These are phyloP conservation scores for Colletotrichum chrysophilum DNA, from an alignment of 2,329 filamentous ascomycete genomes.

Conservation along the genomic window DNA sequence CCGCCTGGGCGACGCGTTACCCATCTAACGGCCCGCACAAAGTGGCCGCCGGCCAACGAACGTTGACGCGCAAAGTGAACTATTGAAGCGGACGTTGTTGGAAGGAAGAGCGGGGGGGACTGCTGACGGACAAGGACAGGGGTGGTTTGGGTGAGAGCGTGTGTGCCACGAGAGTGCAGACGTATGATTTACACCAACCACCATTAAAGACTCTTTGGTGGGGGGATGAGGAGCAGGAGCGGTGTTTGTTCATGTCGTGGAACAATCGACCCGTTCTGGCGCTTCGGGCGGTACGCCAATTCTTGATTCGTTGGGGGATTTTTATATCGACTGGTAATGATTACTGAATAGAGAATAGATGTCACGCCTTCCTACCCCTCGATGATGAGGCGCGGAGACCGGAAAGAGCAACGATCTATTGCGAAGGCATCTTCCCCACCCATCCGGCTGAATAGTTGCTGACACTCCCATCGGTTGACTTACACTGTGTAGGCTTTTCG, in stretches of 20 bases:
- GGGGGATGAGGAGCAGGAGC: background rate
- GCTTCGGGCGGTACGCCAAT: background rate
- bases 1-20: background rate
- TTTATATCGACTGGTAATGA: background rate
- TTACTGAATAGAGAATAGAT: background rate
- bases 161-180: background rate
- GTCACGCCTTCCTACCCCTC: background rate
- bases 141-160: background rate
- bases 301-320: background rate
- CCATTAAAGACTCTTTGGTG: background rate
- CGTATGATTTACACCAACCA: background rate
- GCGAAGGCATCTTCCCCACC: background rate
- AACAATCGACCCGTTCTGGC: background rate
- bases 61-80: background rate
- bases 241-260: background rate
- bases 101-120: background rate
- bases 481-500: background rate
- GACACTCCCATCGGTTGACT: background rate
- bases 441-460: background rate
- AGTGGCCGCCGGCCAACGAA: background rate
- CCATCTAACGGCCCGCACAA: background rate
- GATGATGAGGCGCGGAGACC: background rate
- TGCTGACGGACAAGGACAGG: background rate
- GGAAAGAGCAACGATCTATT: background rate
- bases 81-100: background rate